These are phyloP conservation scores for Hawksworthiomyces lignivorus DNA, from an alignment of 2,329 filamentous ascomycete genomes.

Conservation along the genomic window DNA sequence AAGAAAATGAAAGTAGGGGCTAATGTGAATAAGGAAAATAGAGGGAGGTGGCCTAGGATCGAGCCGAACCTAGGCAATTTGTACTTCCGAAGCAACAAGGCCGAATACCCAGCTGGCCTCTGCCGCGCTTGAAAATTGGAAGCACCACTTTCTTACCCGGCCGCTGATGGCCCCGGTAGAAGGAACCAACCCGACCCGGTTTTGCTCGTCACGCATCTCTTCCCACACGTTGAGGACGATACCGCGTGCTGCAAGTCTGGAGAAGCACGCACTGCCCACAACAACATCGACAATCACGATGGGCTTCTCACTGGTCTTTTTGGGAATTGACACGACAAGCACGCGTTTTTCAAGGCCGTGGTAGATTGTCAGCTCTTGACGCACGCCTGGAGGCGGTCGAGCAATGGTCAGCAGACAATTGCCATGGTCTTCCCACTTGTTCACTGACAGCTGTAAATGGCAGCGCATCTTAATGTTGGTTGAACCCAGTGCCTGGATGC, in stretches of 20 bases:
- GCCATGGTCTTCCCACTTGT: constrained; percentile 88
- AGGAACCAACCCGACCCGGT: constrained; percentile 44
- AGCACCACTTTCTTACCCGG: constrained; percentile 56
- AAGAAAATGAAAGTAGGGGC: not conserved
- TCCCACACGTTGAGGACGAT: constrained; percentile 89
- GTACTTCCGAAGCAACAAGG: constrained; percentile 50
- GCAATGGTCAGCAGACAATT: constrained; percentile 77
- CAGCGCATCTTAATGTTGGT: constrained; percentile 80
- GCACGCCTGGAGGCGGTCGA: constrained; percentile 57
- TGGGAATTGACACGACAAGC: constrained; percentile 64
- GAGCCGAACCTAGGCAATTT: not conserved
- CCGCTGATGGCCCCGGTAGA: constrained; percentile 44
- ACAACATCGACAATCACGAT: constrained; percentile 73
- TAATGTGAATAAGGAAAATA: not conserved
- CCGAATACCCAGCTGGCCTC: constrained; percentile 50
- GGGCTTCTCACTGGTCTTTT: constrained; percentile 47
- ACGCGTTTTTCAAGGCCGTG: constrained; percentile 77
- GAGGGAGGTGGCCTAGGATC: not conserved
- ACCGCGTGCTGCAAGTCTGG: constrained; percentile 72
- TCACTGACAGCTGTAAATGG: constrained; percentile 66
- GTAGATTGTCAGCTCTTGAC: constrained; percentile 50
- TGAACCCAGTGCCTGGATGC: constrained; percentile 53
- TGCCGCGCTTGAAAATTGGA: constrained; percentile 46
- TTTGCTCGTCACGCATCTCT: constrained; percentile 57
- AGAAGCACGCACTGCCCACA: constrained; percentile 76